phyloP scores from a whole-genome alignment of 805 yeast genomes.

The Priceomyces castillae region DNA sequence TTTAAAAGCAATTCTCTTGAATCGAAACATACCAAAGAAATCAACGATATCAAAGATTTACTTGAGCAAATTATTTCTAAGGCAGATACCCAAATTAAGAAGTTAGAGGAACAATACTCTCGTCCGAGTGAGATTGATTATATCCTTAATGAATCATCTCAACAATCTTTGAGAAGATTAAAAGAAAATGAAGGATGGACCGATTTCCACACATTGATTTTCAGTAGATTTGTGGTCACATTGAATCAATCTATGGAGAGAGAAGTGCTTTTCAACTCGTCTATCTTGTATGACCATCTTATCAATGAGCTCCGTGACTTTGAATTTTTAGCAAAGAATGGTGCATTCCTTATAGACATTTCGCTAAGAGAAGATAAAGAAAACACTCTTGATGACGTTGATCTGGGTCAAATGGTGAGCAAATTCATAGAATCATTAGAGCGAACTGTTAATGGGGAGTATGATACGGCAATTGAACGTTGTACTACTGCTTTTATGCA shows the following conservation, averaged over 20 bases:
- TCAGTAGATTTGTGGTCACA: slow-evolving; percentile 38
- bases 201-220: slow-evolving; percentile 39
- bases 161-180: slow-evolving; percentile 45
- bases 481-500: slow-evolving; percentile 28
- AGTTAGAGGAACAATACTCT: slow-evolving; percentile 50
- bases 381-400: neutral
- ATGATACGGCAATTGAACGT: slow-evolving; percentile 32
- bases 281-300: slow-evolving; percentile 52
- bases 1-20: slow-evolving; percentile 11
- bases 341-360: slow-evolving; percentile 1
- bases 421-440: slow-evolving; percentile 13
- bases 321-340: slow-evolving; percentile 9
- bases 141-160: slow-evolving; percentile 45
- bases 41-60: slow-evolving; percentile 18
- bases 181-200: slow-evolving; percentile 59
- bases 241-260: slow-evolving; percentile 50
- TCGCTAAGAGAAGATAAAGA: neutral
- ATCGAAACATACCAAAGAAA: slow-evolving; percentile 15
- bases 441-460: slow-evolving; percentile 31
- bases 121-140: slow-evolving; percentile 52
- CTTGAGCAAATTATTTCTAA: slow-evolving; percentile 34
- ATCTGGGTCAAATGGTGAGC: neutral
- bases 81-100: slow-evolving; percentile 44
- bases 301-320: slow-evolving; percentile 22
- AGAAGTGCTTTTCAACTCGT: slow-evolving; percentile 55